Conservation (phyloP, 306 rosid genomes). For the Begonia loranthoides region DNA sequence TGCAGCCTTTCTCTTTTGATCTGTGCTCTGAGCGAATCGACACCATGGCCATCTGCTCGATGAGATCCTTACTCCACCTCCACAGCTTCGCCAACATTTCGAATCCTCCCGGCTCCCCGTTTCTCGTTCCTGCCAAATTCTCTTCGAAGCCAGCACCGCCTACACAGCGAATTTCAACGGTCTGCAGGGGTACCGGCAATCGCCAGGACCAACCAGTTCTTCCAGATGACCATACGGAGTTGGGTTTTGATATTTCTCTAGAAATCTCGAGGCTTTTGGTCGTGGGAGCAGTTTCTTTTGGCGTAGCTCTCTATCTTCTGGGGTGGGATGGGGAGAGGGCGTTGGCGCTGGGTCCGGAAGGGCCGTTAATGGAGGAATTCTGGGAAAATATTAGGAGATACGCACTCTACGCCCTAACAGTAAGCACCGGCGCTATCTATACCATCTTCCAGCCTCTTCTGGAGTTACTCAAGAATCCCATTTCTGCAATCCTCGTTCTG, state of each 20-base stretch:
- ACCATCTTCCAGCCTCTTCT: constrained; percentile 43
- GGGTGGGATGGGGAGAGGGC: constrained; percentile 54
- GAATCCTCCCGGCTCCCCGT: constrained; percentile 13
- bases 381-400: constrained; percentile 94
- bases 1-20: neutral
- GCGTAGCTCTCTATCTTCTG: constrained; percentile 32
- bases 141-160: too few relatives aligned
- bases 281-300: constrained; percentile 57
- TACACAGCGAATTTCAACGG: too few relatives aligned
- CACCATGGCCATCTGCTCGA: constrained; percentile 21
- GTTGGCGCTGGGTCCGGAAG: constrained; percentile 79
- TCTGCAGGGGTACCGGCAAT: too few relatives aligned
- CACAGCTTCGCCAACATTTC: constrained; percentile 13
- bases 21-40: neutral
- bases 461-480: constrained; percentile 75
- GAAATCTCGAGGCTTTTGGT: constrained; percentile 25
- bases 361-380: constrained; percentile 85
- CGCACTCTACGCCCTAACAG: constrained; percentile 69
- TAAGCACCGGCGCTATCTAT: constrained; percentile 77
- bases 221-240: neutral
- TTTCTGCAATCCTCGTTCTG: constrained; percentile 64
- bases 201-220: neutral
- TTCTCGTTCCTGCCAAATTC: constrained; percentile 11
- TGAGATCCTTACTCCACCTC: constrained; percentile 28
- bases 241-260: neutral